Conservation (phyloP, 306 rosid species). For the Gillenia trifoliata region DNA sequence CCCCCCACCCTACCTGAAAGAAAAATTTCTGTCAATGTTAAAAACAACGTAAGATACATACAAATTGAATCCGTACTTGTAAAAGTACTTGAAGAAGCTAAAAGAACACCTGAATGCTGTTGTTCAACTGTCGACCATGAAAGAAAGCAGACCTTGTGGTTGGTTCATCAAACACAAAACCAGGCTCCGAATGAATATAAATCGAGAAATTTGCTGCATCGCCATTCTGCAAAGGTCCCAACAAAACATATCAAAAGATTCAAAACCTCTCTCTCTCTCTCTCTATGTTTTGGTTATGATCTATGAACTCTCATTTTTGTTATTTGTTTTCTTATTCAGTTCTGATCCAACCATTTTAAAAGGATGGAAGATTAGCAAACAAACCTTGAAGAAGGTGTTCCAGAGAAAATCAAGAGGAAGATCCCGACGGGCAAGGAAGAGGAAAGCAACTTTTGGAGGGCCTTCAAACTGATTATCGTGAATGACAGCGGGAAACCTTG, state of each 20-base stretch:
- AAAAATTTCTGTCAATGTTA: not conserved
- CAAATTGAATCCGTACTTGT: not conserved
- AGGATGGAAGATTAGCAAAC: not conserved
- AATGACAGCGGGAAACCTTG: not conserved
- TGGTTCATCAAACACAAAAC: conserved; percentile 36
- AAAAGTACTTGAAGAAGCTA: not conserved
- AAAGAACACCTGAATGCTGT: conserved; percentile 34
- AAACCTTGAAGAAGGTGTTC: conserved; percentile 24
- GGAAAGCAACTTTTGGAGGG: conserved; percentile 26
- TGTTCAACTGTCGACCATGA: conserved; percentile 34
- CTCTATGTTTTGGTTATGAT: not conserved
- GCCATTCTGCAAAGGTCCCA: conserved; percentile 9
- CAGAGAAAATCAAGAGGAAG: conserved; percentile 30
- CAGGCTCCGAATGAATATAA: conserved; percentile 39
- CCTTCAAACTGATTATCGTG: not conserved
- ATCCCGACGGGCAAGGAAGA: conserved; percentile 2
- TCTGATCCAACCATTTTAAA: too few relatives aligned
- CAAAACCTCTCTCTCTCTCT: too few relatives aligned
- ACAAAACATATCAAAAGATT: not conserved
- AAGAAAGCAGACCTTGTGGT: conserved; percentile 37
- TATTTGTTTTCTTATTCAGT: too few relatives aligned
- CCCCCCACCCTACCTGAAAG: conserved; percentile 50
- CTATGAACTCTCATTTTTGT: not conserved
- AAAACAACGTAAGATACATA: not conserved
- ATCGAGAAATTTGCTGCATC: conserved; percentile 23